Base-by-base conservation (phyloP, 2,329 filamentous ascomycete genomes). In the Dactylonectria macrodidyma region DNA sequence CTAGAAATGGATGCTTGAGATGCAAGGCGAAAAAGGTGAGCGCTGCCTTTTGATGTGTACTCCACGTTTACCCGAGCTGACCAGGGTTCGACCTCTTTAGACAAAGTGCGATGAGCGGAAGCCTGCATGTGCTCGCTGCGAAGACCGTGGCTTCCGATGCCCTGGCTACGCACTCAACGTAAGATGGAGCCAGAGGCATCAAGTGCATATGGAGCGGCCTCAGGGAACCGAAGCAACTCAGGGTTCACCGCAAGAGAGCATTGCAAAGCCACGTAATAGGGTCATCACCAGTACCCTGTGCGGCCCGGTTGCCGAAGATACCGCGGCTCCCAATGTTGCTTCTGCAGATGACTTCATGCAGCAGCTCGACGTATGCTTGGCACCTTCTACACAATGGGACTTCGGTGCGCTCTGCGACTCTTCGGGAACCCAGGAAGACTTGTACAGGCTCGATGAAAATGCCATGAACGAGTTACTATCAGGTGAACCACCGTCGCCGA, bases 101-200 rank as follows among this genome's bases (percentile, higher is more conserved):
- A 72, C 66, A 2, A 75, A 75, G 46, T 75, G 72, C 34, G 73
- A 75, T 36, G 67, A 75, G n/a, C 58, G 60, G 44, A 74, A 67
- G 26, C 73, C 73, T 0, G 56, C 62, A 0, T 75, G 73, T 16
- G 58, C 66, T 3, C 71, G 69, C 8, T 75, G 72, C 26, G 68
- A 71, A 47, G 68, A 73, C 16, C 61, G 71, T 1, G 71, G 72
- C 16, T 52, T 68, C 2, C 60, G 72, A 14, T 74, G 72, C 16
- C 72, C 73, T 1, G 73, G 73, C 9, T 75, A 75, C 30, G 71
- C 71, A 0, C 67, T 75, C 48, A 71, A 75, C 11, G 62, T 75
- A 19, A 56, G 72, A 5, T 75, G 72, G 73, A 70, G 72, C n/a
- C 71, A 69, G 10, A 73, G 71, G 3, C 71, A 74, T 10, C 71